A percentile compares a stretch with the other conserved stretches of the same genome.
These are phyloP conservation scores for Comarum palustre DNA, from an alignment of 306 rosid species.

Conservation along the genomic window DNA sequence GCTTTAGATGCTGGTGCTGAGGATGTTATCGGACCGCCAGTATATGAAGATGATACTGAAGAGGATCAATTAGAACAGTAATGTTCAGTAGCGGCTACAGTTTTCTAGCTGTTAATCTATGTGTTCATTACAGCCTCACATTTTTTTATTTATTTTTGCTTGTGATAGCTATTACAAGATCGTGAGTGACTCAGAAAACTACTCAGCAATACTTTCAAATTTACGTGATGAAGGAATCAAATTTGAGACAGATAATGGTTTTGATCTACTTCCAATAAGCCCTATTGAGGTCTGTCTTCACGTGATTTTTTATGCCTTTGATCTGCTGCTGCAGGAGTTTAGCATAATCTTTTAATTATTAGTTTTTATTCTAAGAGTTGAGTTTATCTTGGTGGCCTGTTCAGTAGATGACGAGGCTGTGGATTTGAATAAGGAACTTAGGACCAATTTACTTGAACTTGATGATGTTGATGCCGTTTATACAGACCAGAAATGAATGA, in stretches of 20 bases:
- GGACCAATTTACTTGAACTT: conserved; percentile 76
- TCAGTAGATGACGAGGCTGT: conserved; percentile 87
- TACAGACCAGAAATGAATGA: conserved; percentile 69
- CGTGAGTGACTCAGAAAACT: conserved; percentile 77
- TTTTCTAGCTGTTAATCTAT: conserved; percentile 6
- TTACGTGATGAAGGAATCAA: conserved; percentile 71
- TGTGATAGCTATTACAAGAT: conserved; percentile 72
- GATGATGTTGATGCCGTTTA: conserved; percentile 96
- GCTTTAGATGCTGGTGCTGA: conserved; percentile 90
- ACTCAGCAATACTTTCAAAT: conserved; percentile 54
- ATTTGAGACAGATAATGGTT: conserved; percentile 88
- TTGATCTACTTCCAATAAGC: conserved; percentile 76
- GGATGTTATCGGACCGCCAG: conserved; percentile 84
- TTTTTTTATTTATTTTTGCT: conserved; percentile 18
- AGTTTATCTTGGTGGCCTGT: conserved; percentile 19
- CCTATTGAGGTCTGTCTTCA: conserved; percentile 59
- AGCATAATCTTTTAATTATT: background rate
- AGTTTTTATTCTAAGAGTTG: background rate
- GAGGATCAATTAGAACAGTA: conserved; percentile 77
- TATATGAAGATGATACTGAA: conserved; percentile 74
- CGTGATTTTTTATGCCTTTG: background rate
- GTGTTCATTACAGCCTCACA: background rate
- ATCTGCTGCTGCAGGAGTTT: background rate
- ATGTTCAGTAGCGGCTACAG: conserved; percentile 9
- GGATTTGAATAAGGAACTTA: conserved; percentile 87